These are phyloP conservation scores for Graphilbum ipis-grandicollis DNA, from an alignment of 2,329 filamentous ascomycete genomes.

Conservation along the genomic window DNA sequence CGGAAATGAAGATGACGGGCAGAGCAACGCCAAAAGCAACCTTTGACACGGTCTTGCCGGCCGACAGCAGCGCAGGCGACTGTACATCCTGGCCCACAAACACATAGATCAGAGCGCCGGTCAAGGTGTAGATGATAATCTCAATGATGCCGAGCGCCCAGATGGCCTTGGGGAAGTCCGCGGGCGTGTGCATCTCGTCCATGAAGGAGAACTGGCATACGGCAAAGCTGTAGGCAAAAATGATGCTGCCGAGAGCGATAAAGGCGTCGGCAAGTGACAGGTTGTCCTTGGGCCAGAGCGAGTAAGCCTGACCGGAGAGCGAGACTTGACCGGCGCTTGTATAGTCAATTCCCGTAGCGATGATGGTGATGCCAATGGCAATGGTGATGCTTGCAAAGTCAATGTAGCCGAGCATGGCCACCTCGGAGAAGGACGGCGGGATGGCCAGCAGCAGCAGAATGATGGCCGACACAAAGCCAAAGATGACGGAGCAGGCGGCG, in stretches of 20 bases:
- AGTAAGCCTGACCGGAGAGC: slow-evolving; percentile 19
- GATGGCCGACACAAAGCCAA: slow-evolving; percentile 26
- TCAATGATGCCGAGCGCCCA: slow-evolving; percentile 37
- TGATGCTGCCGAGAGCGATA: slow-evolving; percentile 47
- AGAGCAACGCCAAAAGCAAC: slow-evolving; percentile 53
- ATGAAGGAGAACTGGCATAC: slow-evolving; percentile 35
- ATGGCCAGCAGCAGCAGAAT: slow-evolving; percentile 27
- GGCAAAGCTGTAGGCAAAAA: slow-evolving; percentile 48
- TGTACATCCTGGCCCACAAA: slow-evolving; percentile 34
- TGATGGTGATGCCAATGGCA: slow-evolving; percentile 3
- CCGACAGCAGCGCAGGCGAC: slow-evolving; percentile 51
- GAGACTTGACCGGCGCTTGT: slow-evolving; percentile 22
- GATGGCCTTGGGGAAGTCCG: slow-evolving; percentile 35
- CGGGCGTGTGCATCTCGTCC: slow-evolving; percentile 33
- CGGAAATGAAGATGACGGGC: slow-evolving; percentile 58
- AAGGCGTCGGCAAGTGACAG: slow-evolving; percentile 37
- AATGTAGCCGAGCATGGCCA: slow-evolving; percentile 31
- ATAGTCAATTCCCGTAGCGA: slow-evolving; percentile 2
- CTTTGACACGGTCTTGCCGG: slow-evolving; percentile 40
- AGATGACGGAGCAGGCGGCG: slow-evolving; percentile 26
- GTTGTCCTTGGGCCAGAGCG: slow-evolving; percentile 25
- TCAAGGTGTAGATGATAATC: slow-evolving; percentile 4
- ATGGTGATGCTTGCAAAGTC: slow-evolving; percentile 30
- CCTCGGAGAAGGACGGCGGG: slow-evolving; percentile 29
- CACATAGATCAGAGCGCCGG: slow-evolving; percentile 2